Base-by-base conservation (phyloP, 2,329 filamentous ascomycete species). In the Tympanopsis confertula region DNA sequence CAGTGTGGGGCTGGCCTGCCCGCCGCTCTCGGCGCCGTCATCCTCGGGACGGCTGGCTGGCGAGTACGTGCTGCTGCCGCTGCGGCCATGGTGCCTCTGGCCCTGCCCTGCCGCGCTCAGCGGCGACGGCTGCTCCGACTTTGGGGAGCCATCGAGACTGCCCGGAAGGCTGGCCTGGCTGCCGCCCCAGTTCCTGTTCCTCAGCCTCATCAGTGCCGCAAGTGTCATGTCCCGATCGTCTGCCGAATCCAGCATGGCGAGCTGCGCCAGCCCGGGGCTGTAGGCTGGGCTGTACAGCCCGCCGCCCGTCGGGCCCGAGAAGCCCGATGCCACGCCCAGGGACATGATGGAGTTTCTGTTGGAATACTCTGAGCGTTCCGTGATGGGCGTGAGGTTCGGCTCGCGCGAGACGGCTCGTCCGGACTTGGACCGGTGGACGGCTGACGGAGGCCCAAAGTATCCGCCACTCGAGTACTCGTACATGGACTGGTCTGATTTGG, bases 321-420 rank as follows among this genome's bases (percentile, higher is more conserved):
- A 59, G 38, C 63, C 60, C 18, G 59, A 57, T 33, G 75, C 74
- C 20, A 78, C 61, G 5, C 66, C 68, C 42, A 89, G 64, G 41
- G 82, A 85, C 63, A 93, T 84, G 41, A 94, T 75, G 1, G 85
- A 93, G 54, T 95, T 96, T 33, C 91, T 78, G 42, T 93, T 94
- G 29, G 86, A 94, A 65, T 94, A 95, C 58, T 98, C 91, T 41
- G 86, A 94, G 12, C 88, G 76, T 55, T 96, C 91, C 0, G 89
- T 96, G 48, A 98, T 96, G 4, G 91, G 91, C 1, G 91, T 96
- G 35, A 98, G 65, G 49, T 91, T 95, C 1, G 91, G 89, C 54
- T 95, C 89, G 29, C 83, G 76, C 14, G 84, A 82, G 20, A 80
- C 76, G 37, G 79, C 68, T 13, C 79, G 75, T 15, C 85, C 87